Evolutionary conservation across 2,329 filamentous ascomycete genomes (phyloP).

Genomic region (Hysterium pulicare): DNA sequence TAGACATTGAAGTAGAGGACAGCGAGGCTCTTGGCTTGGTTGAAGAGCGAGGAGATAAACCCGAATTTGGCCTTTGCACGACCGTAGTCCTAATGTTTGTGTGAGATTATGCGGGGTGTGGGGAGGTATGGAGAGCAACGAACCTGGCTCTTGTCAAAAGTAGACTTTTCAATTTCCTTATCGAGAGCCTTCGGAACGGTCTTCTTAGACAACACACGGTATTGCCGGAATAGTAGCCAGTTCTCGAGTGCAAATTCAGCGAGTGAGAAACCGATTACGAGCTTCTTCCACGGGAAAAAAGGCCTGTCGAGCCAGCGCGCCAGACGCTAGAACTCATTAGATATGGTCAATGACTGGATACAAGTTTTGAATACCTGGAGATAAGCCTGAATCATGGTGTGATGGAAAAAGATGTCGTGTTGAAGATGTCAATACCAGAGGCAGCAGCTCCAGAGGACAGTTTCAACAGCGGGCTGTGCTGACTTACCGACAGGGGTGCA

Average conservation of each 20-base stretch:
- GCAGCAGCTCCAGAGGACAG: neutral
- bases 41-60: slow-evolving; percentile 76
- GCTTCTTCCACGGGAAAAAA: slow-evolving; percentile 93
- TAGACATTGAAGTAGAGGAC: slow-evolving; percentile 90
- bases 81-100: slow-evolving; percentile 65
- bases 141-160: slow-evolving; percentile 89
- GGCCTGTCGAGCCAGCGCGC: slow-evolving; percentile 85
- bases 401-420: slow-evolving; percentile 2
- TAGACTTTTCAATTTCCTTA: slow-evolving; percentile 82
- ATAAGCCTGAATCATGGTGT: slow-evolving; percentile 35
- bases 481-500: too few relatives aligned
- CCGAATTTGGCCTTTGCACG: slow-evolving; percentile 91
- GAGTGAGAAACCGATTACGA: slow-evolving; percentile 91
- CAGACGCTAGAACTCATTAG: slow-evolving; percentile 53
- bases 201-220: slow-evolving; percentile 75
- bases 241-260: slow-evolving; percentile 89
- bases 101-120: slow-evolving; percentile 17
- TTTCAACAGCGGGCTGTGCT: too few relatives aligned
- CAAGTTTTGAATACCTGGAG: slow-evolving; percentile 23
- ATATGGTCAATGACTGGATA: neutral
- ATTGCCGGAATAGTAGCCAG: slow-evolving; percentile 85
- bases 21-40: slow-evolving; percentile 81
- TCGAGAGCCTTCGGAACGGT: slow-evolving; percentile 82
- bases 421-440: slow-evolving; percentile 4
- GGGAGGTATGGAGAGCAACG: slow-evolving; percentile 5